Percentiles rank a stretch among this genome's conserved stretches.
These are phyloP conservation scores for Verbena officinalis DNA, from an alignment of 257 asterid species.

Conservation along the genomic window DNA sequence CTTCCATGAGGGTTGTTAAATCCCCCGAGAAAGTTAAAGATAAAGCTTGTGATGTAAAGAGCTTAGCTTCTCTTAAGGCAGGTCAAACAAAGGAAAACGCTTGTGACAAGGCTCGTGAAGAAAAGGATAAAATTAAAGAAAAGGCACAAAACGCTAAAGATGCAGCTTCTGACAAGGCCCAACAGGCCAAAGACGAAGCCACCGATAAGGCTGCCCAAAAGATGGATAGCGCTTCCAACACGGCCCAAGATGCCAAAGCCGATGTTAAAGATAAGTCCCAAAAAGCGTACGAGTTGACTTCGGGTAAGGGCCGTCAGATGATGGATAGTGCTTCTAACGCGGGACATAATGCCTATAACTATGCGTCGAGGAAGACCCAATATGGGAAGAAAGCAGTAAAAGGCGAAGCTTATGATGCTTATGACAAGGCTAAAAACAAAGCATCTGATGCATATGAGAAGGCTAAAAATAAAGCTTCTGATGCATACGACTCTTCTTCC, in stretches of 20 bases:
- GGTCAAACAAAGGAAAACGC: no score
- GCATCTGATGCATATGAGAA: no score
- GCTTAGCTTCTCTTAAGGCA: constrained; percentile 27
- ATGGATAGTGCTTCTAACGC: background rate
- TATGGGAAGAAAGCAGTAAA: background rate
- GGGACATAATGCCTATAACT: constrained; percentile 7
- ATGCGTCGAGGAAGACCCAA: background rate
- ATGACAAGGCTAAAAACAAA: no score
- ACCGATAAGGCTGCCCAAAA: constrained; percentile 28
- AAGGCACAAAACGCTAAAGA: constrained; percentile 20
- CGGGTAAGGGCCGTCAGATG: constrained; percentile 6
- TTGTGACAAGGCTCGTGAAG: background rate
- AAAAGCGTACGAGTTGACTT: background rate
- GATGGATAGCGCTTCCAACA: background rate
- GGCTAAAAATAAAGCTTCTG: constrained; percentile 17
- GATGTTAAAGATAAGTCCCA: background rate
- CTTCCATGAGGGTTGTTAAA: no score
- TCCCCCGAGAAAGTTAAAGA: constrained; percentile 25
- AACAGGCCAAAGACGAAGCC: constrained; percentile 18
- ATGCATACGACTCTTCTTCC: constrained; percentile 18
- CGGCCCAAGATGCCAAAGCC: constrained; percentile 8
- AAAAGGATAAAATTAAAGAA: background rate
- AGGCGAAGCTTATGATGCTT: background rate
- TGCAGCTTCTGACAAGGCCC: constrained; percentile 32
- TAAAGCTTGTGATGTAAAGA: constrained; percentile 25